Base-by-base conservation (phyloP, 345 rosid species). In the Camelina neglecta region DNA sequence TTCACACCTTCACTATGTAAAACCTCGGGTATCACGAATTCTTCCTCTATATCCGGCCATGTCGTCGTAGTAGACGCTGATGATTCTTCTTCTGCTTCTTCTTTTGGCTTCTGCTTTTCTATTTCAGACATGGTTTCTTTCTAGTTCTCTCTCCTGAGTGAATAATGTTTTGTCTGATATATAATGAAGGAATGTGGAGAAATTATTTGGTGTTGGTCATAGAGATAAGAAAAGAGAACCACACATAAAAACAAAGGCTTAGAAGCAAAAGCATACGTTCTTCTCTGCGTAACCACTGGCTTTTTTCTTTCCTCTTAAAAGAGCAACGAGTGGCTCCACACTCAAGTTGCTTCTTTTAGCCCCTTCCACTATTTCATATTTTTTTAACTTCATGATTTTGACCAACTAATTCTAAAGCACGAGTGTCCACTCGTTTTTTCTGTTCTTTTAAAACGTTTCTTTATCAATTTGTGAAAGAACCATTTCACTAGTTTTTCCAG, bases 141-240 rank as follows among this genome's bases (percentile, higher is more conserved):
- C 78, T 71, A 29, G 23, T 57, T 49, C 15, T 69, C 49, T 69
- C 49, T 69, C 58, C 36, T 64, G 71, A 45, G 8, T 29, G 0
- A 73, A 49, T 39, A 50, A 38, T 73, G 65, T 65, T 60, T 57
- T 67, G 65, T 74, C 26, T 71, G 72, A 45, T 74, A 68, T 60
- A 79, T 74, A 69, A 76, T 47, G 75, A 61, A 76, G 64, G 65
- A 69, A 76, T 76, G 71, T 76, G 65, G 62, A 7, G 38, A 72
- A 55, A 41, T 20, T 71, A 48, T 38, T 44, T 2, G 65, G 81
- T 69, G 12, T 48, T 73, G 35, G 68, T 69, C 59, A 48, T 68
- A 69, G 84, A 15, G 97, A 93, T 91, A 93, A 91, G 97, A 79
- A 94, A 94, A 90, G 92, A 92, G 95, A 92, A 88, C 97, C 96